Evolutionary conservation across 2,329 filamentous ascomycete genomes (phyloP).

Genomic region (Calycina herbarum): DNA sequence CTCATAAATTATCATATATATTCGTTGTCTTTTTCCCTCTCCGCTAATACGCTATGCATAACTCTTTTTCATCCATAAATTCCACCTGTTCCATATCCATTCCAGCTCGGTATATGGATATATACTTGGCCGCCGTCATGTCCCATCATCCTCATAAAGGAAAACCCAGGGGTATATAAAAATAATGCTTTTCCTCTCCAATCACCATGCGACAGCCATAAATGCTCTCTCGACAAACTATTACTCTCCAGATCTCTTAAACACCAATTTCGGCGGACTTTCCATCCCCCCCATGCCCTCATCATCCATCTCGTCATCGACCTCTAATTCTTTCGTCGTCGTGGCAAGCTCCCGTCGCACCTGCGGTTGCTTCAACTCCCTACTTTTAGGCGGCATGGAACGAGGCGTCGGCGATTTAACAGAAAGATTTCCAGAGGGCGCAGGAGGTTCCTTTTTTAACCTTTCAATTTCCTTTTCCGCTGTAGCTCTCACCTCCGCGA

Average conservation of each 20-base stretch:
- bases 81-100: no score
- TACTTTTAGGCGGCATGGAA: conserved; percentile 6
- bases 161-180: no score
- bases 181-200: no score
- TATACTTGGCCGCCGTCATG: no score
- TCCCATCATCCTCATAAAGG: no score
- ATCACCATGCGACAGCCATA: not conserved
- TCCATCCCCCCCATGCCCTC: conserved; percentile 28
- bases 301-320: conserved; percentile 33
- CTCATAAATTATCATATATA: no score
- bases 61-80: no score
- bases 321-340: conserved; percentile 25
- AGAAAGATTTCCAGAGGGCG: conserved; percentile 6
- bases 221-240: conserved; percentile 3
- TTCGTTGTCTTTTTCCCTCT: no score
- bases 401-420: not conserved
- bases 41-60: no score
- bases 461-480: conserved; percentile 32
- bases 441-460: conserved; percentile 25
- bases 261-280: conserved; percentile 29
- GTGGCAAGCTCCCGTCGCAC: conserved; percentile 12
- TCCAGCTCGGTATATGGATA: no score
- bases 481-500: conserved; percentile 54
- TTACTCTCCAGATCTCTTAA: conserved; percentile 32
- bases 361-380: conserved; percentile 19